Evolutionary conservation across 1,284 basidiomycete species (phyloP), one percentile per base, ranked within the genome.

Genomic region (Ganoderma meredithae): DNA sequence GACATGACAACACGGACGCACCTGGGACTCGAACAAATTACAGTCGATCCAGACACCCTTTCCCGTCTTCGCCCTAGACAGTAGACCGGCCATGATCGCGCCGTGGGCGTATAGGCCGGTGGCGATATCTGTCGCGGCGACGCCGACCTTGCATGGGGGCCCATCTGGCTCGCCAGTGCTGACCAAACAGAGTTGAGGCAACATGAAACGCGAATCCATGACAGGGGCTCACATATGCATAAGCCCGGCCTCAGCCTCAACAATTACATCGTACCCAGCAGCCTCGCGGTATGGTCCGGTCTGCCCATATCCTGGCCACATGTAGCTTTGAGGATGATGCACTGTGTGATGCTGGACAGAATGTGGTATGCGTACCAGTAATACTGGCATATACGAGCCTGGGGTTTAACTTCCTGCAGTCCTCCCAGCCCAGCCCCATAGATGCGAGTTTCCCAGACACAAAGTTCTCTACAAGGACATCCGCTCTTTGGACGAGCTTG

Each of bases 71-170:
- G 90, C 86, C 27, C 95, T 86, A 17, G 94, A 95, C 67, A 96
- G 78, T 13, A 99, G 83, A 0, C 92, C 95, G 2, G 97, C 96
- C 86, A 99, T 91, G 70, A 98, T 93, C 2, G 95, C 96, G 0
- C 95, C 95, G 69, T 97, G 95, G 2, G 95, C 90, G 79, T 97
- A 98, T n/a, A 98, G 85, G 0, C 97, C 95, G 7, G 95, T 96
- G 27, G 95, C 93, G 67, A 98, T 88, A 79, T 98, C 96, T 22
- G 95, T 97, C 22, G 92, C 91, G 0, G 96, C 95, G 17, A 97
- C 95, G 6, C 95, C 95, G 40, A 96, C 95, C 81, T 98, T 98
- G 78, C 91, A 93, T 0, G 96, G 97, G 17, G 90, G 88, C 3
- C 96, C 90, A 75, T 94, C 92, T 8, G 91, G 86, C 81, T 98